Evolutionary conservation across 345 rosid genomes (phyloP).

Genomic region (Mercurialis annua): DNA sequence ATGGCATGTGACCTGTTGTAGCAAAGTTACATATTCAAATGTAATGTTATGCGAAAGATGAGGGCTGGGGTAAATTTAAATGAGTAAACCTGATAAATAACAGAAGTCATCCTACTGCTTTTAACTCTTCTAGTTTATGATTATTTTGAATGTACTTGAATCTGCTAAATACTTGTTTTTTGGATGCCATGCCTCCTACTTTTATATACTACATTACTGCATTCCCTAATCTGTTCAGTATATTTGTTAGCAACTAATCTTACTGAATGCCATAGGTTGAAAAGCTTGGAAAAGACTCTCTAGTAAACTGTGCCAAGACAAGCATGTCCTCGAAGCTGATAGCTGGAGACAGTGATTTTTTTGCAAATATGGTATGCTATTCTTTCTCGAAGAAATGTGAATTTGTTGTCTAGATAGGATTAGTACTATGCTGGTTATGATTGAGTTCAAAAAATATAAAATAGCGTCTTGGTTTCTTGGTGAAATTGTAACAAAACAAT

Average conservation of each 20-base stretch:
- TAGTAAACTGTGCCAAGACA: constrained; percentile 92
- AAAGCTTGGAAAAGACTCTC: constrained; percentile 87
- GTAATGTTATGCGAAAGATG: neutral
- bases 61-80: neutral
- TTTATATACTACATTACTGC: neutral
- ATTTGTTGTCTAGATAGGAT: neutral
- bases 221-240: neutral
- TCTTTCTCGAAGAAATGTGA: neutral
- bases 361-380: constrained; percentile 75
- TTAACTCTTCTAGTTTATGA: neutral
- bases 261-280: constrained; percentile 55
- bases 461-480: too few relatives aligned
- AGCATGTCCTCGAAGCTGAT: constrained; percentile 98
- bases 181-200: neutral
- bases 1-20: neutral
- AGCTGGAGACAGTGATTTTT: constrained; percentile 85
- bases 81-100: neutral
- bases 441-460: neutral
- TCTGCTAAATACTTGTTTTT: neutral
- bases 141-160: neutral
- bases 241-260: neutral
- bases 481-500: too few relatives aligned
- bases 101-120: neutral
- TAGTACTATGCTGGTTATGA: too few relatives aligned
- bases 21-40: too few relatives aligned